Base-by-base conservation (phyloP, 192 early-diverging fungal genomes). In the Linnemannia zychae region DNA sequence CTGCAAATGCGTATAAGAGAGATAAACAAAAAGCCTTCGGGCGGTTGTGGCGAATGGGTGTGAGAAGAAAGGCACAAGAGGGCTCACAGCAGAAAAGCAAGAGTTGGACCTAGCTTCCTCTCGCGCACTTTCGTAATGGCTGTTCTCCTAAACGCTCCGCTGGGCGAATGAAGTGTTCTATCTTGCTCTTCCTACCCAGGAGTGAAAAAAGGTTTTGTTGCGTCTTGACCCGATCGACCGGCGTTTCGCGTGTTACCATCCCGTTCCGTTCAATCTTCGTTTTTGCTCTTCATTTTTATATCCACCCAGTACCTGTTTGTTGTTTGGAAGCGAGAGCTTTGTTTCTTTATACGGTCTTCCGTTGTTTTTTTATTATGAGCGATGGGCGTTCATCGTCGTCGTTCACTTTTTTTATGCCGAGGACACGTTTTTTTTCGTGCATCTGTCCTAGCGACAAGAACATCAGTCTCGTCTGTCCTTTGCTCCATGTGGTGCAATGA, bases 261-360 rank as follows among this genome's bases (percentile, higher is more conserved):
- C 69, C 46, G 69, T 71, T 28, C 40, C 70, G 38, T 71, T 53
- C 53, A 13, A 74, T 69, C 71, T 57, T 49, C 63, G n/a, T 16
- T 13, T 53, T n/a, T n/a, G n/a, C 20, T 13, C 63, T 22, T 22
- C 46, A 13, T 68, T 28, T 47, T 46, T 40, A 31, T 71, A 46
- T 44, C 69, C 37, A 7, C 37, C 13, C 2, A 16, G 38, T 46
- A n/a, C 22, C 69, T 46, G 44, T 46, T 46, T 71, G n/a, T n/a
- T 71, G 46, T 48, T n/a, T 70, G 22, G 33, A 67, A 36, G 69
- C 24, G n/a, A 71, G 37, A 38, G 67, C 46, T 71, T 48, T 38
- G 44, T 71, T 47, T 73, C 72, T 71, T 47, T 71, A 47, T 73
- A 34, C 50, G 72, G 31, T 4, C 33, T 36, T 57, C 24, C n/a